A percentile compares a stretch with the other conserved stretches of the same genome.
Conservation (phyloP, 2,329 filamentous ascomycete species). For the Xylaria sp. region DNA sequence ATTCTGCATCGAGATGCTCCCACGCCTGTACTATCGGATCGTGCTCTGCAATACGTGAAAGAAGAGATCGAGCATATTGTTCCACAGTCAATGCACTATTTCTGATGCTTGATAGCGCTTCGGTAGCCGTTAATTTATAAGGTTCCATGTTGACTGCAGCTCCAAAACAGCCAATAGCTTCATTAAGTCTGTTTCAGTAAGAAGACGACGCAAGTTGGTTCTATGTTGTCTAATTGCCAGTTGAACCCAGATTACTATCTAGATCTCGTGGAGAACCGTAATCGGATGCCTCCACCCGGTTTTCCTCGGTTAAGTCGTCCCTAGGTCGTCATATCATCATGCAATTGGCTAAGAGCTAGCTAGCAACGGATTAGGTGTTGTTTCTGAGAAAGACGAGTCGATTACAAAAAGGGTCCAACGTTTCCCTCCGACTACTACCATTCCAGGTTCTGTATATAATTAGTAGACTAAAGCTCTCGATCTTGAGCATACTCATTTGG, state of each 20-base stretch:
- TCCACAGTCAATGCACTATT: constrained; percentile 53
- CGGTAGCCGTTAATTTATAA: constrained; percentile 50
- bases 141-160: constrained; percentile 33
- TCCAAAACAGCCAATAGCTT: too few relatives aligned
- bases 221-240: neutral
- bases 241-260: neutral
- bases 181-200: too few relatives aligned
- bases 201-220: too few relatives aligned
- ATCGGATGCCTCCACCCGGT: constrained; percentile 17
- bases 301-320: neutral
- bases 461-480: too few relatives aligned
- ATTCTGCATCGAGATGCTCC: constrained; percentile 50
- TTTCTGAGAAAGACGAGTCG: too few relatives aligned
- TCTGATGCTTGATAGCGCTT: constrained; percentile 47
- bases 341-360: neutral
- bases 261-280: neutral
- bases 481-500: too few relatives aligned
- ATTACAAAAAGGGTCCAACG: too few relatives aligned
- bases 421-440: too few relatives aligned
- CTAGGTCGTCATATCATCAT: neutral
- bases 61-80: constrained; percentile 51
- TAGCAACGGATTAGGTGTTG: neutral
- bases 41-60: constrained; percentile 48
- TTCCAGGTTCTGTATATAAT: too few relatives aligned
- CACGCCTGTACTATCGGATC: constrained; percentile 53